Conservation (phyloP, 2,329 filamentous ascomycete species). For the Xenoacremonium recifei region DNA sequence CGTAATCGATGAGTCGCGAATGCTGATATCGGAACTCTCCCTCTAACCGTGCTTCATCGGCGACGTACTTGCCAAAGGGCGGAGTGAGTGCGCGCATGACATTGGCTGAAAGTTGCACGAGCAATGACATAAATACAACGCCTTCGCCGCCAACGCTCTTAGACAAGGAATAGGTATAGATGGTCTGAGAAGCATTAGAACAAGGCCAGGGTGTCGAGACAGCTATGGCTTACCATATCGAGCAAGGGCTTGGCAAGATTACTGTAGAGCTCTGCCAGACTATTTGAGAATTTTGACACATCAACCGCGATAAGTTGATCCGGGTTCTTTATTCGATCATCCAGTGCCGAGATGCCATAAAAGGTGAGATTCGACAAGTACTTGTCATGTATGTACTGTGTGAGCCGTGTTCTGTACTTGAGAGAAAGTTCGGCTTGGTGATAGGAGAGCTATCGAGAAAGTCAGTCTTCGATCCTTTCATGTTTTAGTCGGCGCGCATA, state of each 20-base stretch:
- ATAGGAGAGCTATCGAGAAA: conserved; percentile 75
- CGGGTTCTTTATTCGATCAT: conserved; percentile 97
- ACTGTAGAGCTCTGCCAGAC: conserved; percentile 90
- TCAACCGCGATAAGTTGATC: conserved; percentile 97
- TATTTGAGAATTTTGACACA: conserved; percentile 94
- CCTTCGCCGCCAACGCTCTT: conserved; percentile 95
- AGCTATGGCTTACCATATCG: conserved; percentile 68
- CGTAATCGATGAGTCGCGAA: conserved; percentile 90
- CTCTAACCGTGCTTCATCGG: conserved; percentile 90
- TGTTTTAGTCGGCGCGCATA: conserved; percentile 28
- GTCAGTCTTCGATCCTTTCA: conserved; percentile 8
- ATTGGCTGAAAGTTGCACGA: conserved; percentile 89
- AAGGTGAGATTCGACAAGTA: conserved; percentile 98
- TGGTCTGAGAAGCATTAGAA: too few species aligned
- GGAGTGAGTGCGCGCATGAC: conserved; percentile 94
- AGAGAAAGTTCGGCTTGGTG: conserved; percentile 94
- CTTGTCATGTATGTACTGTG: conserved; percentile 91
- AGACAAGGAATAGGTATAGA: conserved; percentile 93
- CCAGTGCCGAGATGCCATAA: conserved; percentile 90
- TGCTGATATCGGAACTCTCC: conserved; percentile 97
- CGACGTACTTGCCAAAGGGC: conserved; percentile 95
- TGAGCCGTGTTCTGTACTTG: conserved; percentile 88
- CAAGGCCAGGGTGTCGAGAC: neutral
- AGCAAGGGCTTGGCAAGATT: conserved; percentile 93
- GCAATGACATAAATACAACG: conserved; percentile 88